Conservation (phyloP, 371 early-diverging fungal genomes). For the Mucor circinelloides region DNA sequence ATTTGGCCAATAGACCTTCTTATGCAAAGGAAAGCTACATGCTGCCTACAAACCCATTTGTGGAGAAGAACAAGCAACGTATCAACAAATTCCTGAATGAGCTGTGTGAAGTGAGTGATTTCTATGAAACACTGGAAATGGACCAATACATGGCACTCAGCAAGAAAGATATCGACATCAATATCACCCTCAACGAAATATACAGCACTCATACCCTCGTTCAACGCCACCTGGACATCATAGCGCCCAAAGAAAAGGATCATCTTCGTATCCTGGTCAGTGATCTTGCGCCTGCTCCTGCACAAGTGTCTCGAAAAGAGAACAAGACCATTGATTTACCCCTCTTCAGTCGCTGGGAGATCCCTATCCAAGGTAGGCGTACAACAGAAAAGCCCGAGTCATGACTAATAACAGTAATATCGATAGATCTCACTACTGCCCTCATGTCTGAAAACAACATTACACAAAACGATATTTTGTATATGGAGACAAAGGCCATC, state of each 20-base stretch:
- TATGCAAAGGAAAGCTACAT: conserved; percentile 93
- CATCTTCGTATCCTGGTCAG: conserved; percentile 78
- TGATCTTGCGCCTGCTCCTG: conserved; percentile 79
- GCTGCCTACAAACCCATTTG: conserved; percentile 86
- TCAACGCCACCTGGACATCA: conserved; percentile 76
- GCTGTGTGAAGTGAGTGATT: conserved; percentile 93
- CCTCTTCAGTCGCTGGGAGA: conserved; percentile 92
- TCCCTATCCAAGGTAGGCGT: conserved; percentile 75
- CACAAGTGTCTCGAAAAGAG: conserved; percentile 82
- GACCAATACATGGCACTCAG: conserved; percentile 95
- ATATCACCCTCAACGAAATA: conserved; percentile 92
- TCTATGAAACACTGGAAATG: conserved; percentile 95
- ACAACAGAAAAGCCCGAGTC: not conserved
- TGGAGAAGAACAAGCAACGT: conserved; percentile 84
- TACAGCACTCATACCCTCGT: conserved; percentile 88
- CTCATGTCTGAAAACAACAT: conserved; percentile 78
- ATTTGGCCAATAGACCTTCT: conserved; percentile 93
- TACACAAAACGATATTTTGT: conserved; percentile 87
- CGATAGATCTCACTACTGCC: conserved; percentile 47
- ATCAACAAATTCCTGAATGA: conserved; percentile 89
- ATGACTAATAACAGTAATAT: too few relatives aligned
- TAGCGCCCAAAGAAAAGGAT: conserved; percentile 81
- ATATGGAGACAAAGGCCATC: conserved; percentile 89
- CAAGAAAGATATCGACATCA: conserved; percentile 86
- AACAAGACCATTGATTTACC: conserved; percentile 83